These are phyloP conservation scores for Aspergillus haitiensis DNA, from an alignment of 495 filamentous ascomycete genomes.

Conservation along the genomic window DNA sequence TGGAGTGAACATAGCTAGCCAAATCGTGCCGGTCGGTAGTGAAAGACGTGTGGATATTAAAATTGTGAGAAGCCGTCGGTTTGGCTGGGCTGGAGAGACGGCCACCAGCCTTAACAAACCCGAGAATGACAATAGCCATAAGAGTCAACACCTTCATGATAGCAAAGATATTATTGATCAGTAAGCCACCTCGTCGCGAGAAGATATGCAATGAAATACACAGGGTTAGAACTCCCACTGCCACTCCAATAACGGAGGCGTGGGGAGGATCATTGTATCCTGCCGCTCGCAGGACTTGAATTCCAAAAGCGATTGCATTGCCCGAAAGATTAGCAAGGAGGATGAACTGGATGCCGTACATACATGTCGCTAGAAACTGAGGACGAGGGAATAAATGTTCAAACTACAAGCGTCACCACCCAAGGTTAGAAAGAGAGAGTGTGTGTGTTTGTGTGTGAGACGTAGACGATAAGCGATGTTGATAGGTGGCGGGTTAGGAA, in stretches of 20 bases:
- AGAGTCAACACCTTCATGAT: conserved; percentile 3
- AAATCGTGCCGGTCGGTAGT: neutral
- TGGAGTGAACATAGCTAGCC: conserved; percentile 3
- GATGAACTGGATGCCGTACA: conserved; percentile 4
- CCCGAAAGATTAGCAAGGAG: conserved; percentile 3
- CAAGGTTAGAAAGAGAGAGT: too few species aligned
- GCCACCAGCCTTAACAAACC: neutral
- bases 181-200: neutral
- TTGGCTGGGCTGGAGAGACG: neutral
- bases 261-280: neutral
- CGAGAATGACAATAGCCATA: neutral
- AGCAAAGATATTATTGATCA: conserved; percentile 3
- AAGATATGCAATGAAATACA: conserved; percentile 2
- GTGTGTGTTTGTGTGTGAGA: too few species aligned
- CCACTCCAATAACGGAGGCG: neutral
- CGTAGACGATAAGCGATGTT: too few species aligned
- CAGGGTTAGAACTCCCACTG: neutral
- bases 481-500: neutral
- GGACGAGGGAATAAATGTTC: conserved; percentile 4
- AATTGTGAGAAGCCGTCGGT: neutral
- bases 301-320: conserved; percentile 3
- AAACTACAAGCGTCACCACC: neutral
- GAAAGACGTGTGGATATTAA: neutral
- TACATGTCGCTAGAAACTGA: conserved; percentile 1
- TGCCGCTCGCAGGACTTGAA: conserved; percentile 4